These are phyloP conservation scores for Boechera stricta DNA, from an alignment of 345 rosid genomes.

Conservation along the genomic window DNA sequence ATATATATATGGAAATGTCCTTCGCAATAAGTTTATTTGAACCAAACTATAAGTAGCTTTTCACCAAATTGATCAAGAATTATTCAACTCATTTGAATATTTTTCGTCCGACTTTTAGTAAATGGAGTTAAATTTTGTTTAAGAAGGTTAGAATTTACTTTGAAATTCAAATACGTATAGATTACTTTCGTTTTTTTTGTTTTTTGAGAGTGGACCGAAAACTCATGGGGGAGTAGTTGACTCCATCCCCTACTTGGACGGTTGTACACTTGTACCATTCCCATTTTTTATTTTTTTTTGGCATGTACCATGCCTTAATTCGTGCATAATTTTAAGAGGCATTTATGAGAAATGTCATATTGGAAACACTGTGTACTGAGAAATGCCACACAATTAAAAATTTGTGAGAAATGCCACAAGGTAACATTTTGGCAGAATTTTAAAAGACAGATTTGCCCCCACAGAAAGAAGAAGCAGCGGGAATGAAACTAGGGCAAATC, in stretches of 20 bases:
- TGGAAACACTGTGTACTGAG: too few relatives aligned
- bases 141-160: background rate
- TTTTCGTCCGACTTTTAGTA: conserved; percentile 13
- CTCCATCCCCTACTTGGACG: background rate
- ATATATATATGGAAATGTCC: background rate
- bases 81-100: conserved; percentile 25
- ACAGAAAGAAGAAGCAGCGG: too few relatives aligned
- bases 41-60: background rate
- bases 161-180: conserved; percentile 4
- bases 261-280: conserved; percentile 1
- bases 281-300: background rate
- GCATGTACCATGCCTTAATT: background rate
- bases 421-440: too few relatives aligned
- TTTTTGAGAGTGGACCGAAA: conserved; percentile 1
- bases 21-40: conserved; percentile 9
- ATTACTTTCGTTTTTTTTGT: background rate
- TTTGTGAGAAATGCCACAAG: too few relatives aligned
- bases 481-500: too few relatives aligned
- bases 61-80: conserved; percentile 22
- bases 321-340: too few relatives aligned
- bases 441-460: too few relatives aligned
- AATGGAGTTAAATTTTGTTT: background rate
- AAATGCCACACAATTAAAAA: too few relatives aligned
- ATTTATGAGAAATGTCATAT: too few relatives aligned
- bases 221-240: conserved; percentile 24